Evolutionary conservation across 192 early-diverging fungal species (phyloP).

Genomic region (Geranomyces michiganensis): DNA sequence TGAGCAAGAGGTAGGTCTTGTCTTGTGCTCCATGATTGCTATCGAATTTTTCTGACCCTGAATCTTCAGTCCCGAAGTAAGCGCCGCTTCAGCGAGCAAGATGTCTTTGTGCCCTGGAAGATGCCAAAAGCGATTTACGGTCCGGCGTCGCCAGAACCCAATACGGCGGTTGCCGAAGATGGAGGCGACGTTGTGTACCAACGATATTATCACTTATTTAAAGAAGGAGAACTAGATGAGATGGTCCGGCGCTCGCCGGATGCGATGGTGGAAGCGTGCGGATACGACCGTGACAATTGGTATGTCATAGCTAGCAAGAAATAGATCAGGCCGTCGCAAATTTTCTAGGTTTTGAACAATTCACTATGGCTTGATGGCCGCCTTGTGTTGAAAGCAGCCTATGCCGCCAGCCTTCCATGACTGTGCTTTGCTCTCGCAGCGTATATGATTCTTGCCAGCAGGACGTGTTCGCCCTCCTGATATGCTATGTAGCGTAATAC

Average conservation of each 20-base stretch:
- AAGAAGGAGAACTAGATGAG: conserved; percentile 79
- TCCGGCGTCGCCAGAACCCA: neutral
- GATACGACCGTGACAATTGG: conserved; percentile 96
- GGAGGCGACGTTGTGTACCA: conserved; percentile 47
- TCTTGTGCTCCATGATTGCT: neutral
- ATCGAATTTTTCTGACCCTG: neutral
- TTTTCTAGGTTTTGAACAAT: no score
- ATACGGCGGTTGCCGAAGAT: conserved; percentile 13
- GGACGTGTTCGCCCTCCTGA: no score
- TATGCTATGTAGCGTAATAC: no score
- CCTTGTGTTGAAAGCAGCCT: no score
- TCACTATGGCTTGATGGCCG: no score
- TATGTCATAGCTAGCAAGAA: conserved; percentile 77
- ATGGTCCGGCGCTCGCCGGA: conserved; percentile 59
- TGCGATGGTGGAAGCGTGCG: conserved; percentile 63
- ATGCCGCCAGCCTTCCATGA: no score
- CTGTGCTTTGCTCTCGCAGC: no score
- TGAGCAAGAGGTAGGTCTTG: conserved; percentile 71
- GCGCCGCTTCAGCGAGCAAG: conserved; percentile 85
- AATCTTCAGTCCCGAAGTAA: conserved; percentile 33
- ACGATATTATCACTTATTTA: conserved; percentile 90
- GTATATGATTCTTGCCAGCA: no score
- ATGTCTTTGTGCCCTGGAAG: conserved; percentile 93
- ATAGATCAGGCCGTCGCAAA: no score
- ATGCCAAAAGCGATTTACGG: conserved; percentile 57